Percentiles rank a stretch among this genome's conserved stretches.
Conservation (phyloP, 768 basidiomycete genomes). For the Tulasnella sp. region DNA sequence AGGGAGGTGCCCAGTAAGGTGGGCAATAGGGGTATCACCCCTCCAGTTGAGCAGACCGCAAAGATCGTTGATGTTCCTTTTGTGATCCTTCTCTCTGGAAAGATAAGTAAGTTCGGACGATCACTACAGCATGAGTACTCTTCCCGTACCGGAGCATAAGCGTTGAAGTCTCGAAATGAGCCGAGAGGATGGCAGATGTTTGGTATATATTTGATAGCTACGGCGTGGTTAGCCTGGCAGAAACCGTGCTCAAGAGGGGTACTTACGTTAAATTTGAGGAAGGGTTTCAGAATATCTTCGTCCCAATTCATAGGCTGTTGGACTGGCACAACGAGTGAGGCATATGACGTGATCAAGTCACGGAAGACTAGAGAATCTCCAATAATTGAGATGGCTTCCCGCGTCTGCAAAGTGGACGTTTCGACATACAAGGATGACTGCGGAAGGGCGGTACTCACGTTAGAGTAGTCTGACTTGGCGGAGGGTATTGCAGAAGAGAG, state of each 20-base stretch:
- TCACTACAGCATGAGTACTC: not conserved
- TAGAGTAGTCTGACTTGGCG: not conserved
- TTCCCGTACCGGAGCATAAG: conserved; percentile 5
- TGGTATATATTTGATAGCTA: conserved; percentile 8
- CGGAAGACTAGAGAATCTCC: not conserved
- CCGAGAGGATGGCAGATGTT: conserved; percentile 15
- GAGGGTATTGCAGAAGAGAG: not conserved
- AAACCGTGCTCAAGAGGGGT: not conserved
- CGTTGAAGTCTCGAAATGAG: conserved; percentile 14
- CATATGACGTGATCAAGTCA: not conserved
- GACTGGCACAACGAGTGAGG: not conserved
- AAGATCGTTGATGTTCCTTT: not conserved
- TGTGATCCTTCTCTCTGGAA: not conserved
- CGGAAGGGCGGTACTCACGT: not conserved
- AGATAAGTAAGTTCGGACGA: too few relatives aligned
- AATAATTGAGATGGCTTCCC: not conserved
- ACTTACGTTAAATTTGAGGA: conserved; percentile 8
- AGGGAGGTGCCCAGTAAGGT: conserved; percentile 8
- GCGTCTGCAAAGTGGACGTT: not conserved
- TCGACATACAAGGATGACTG: not conserved
- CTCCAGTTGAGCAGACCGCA: not conserved
- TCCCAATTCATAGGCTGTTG: conserved; percentile 1
- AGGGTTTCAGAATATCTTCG: not conserved
- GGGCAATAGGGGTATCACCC: not conserved
- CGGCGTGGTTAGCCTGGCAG: not conserved